These are phyloP conservation scores for Eucalyptus virginea DNA, from an alignment of 345 rosid species.

Conservation along the genomic window DNA sequence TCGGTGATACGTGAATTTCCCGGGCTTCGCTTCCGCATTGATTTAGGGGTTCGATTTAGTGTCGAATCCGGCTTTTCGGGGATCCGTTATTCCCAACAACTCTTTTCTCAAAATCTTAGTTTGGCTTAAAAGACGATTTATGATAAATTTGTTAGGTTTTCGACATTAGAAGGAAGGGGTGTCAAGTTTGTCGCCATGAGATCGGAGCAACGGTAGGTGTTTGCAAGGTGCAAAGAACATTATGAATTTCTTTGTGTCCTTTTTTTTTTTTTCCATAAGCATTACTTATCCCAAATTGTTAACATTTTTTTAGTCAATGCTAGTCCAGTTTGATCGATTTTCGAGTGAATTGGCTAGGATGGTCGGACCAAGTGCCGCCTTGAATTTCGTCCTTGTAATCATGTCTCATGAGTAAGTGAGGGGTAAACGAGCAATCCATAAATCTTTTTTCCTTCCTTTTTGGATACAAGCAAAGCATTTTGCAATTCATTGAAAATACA, in stretches of 20 bases:
- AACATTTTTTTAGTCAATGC: not conserved
- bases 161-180: not conserved
- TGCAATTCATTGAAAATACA: not conserved
- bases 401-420: not conserved
- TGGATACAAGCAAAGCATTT: not conserved
- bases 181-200: not conserved
- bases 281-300: not conserved
- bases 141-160: not conserved
- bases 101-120: too few species aligned
- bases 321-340: not conserved
- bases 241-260: not conserved
- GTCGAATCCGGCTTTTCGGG: too few species aligned
- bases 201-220: not conserved
- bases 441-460: not conserved
- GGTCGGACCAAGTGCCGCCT: accelerated
- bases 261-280: too few species aligned
- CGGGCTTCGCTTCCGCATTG: too few species aligned
- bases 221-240: not conserved
- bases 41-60: too few species aligned
- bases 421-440: not conserved
- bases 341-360: not conserved
- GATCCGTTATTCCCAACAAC: too few species aligned
- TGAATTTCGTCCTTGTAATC: not conserved
- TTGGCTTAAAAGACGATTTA: not conserved
- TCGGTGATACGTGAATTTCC: too few species aligned